A percentile compares a stretch with the other conserved stretches of the same genome.
Conservation (phyloP, 2,329 filamentous ascomycete genomes). For the Botrytis fabae region DNA sequence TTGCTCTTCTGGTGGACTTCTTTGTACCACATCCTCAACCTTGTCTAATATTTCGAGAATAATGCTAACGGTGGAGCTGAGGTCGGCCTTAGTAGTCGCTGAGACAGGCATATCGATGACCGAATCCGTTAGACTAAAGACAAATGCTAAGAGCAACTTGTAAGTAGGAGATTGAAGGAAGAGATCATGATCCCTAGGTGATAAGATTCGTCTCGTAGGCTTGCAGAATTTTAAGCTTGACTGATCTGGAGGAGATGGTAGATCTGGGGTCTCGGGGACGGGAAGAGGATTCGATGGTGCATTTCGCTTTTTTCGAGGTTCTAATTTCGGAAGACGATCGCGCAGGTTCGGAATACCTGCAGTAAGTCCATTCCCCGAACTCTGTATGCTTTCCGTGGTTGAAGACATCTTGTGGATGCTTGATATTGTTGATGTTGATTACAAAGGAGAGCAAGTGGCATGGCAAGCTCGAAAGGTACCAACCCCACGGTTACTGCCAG, state of each 20-base stretch:
- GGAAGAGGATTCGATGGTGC: constrained; percentile 58
- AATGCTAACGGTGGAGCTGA: constrained; percentile 60
- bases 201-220: constrained; percentile 80
- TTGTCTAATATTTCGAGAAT: constrained; percentile 71
- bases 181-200: constrained; percentile 73
- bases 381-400: constrained; percentile 26
- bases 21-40: constrained; percentile 64
- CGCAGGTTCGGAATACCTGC: constrained; percentile 50
- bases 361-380: constrained; percentile 23
- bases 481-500: constrained; percentile 10
- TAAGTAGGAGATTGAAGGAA: constrained; percentile 79
- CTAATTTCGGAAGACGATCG: constrained; percentile 64
- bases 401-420: constrained; percentile 35
- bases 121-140: constrained; percentile 83
- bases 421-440: constrained; percentile 18
- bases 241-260: constrained; percentile 67
- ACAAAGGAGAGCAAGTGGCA: neutral
- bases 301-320: constrained; percentile 59
- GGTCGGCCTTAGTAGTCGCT: constrained; percentile 54
- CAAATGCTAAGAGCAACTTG: constrained; percentile 74
- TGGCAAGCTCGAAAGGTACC: neutral
- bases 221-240: constrained; percentile 60
- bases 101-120: constrained; percentile 71
- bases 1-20: constrained; percentile 79
- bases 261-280: constrained; percentile 71